A percentile compares a stretch with the other conserved stretches of the same genome.
Evolutionary conservation across 148 eudicot genomes (phyloP).

Genomic region (Rhododendron simsii): DNA sequence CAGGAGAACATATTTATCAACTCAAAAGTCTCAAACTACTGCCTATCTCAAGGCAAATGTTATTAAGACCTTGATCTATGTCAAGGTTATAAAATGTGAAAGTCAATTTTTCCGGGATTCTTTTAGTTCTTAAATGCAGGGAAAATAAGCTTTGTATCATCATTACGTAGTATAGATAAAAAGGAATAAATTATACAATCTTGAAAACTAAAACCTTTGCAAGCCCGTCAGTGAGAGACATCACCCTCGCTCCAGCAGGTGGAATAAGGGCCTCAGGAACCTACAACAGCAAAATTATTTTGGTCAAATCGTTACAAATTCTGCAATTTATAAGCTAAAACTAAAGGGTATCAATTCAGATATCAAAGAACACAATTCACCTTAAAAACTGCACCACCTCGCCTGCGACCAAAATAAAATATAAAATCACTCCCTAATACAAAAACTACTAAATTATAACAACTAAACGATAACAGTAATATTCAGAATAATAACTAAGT

Average conservation of each 20-base stretch:
- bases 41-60: neutral
- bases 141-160: neutral
- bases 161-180: neutral
- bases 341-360: slow-evolving; percentile 3
- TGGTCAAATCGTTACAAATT: slow-evolving; percentile 6
- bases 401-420: slow-evolving; percentile 44
- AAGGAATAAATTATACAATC: neutral
- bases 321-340: slow-evolving; percentile 5
- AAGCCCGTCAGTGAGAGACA: slow-evolving; percentile 97
- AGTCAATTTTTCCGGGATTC: neutral
- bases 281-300: slow-evolving; percentile 34
- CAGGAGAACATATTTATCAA: neutral
- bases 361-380: slow-evolving; percentile 28
- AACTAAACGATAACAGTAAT: neutral
- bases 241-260: slow-evolving; percentile 96
- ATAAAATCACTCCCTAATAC: neutral
- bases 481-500: neutral
- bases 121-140: neutral
- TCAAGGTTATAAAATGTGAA: neutral
- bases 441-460: slow-evolving; percentile 3
- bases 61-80: neutral
- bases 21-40: neutral
- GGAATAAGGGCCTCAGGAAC: slow-evolving; percentile 97
- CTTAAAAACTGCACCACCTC: slow-evolving; percentile 93
- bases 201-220: slow-evolving; percentile 53